Evolutionary conservation across 2,329 filamentous ascomycete species (phyloP).

Genomic region (Madurella fahalii): DNA sequence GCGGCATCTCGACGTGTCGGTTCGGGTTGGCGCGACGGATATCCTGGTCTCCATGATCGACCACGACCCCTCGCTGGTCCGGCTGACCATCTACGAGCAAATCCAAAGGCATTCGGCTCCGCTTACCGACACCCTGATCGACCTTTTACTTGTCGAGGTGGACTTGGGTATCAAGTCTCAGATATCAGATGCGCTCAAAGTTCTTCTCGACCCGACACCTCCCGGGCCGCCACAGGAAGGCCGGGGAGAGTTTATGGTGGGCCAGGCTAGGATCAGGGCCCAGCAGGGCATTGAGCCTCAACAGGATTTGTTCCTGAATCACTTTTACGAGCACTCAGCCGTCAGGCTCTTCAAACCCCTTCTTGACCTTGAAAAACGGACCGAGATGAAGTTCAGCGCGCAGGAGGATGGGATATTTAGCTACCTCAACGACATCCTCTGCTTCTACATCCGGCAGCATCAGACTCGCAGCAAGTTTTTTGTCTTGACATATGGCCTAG

Average conservation of each 20-base stretch:
- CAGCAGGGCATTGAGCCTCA: constrained; percentile 59
- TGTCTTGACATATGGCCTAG: constrained; percentile 73
- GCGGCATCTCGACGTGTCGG: constrained; percentile 74
- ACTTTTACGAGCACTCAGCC: constrained; percentile 86
- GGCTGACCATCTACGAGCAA: constrained; percentile 86
- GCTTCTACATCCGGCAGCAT: constrained; percentile 90
- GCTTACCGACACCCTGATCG: constrained; percentile 87
- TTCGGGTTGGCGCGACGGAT: constrained; percentile 89
- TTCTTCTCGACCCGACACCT: constrained; percentile 72
- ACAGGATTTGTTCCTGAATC: constrained; percentile 78
- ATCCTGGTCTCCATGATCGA: constrained; percentile 92
- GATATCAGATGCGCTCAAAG: constrained; percentile 90
- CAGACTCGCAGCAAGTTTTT: constrained; percentile 83
- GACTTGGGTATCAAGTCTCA: constrained; percentile 95
- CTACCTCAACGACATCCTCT: constrained; percentile 87
- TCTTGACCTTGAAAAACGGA: constrained; percentile 68
- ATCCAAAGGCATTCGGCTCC: constrained; percentile 82
- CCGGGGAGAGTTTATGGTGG: constrained; percentile 51
- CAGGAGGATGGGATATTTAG: constrained; percentile 87
- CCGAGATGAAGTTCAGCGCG: constrained; percentile 67
- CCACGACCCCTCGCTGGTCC: constrained; percentile 91
- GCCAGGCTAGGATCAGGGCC: constrained; percentile 55
- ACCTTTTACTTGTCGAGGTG: constrained; percentile 83
- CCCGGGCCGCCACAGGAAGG: constrained; percentile 37
- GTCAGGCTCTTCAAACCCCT: constrained; percentile 82